Percentiles rank a stretch among this genome's conserved stretches.
These are phyloP conservation scores for Juncus effusus DNA, from an alignment of 176 grass and related monocot species.

Conservation along the genomic window DNA sequence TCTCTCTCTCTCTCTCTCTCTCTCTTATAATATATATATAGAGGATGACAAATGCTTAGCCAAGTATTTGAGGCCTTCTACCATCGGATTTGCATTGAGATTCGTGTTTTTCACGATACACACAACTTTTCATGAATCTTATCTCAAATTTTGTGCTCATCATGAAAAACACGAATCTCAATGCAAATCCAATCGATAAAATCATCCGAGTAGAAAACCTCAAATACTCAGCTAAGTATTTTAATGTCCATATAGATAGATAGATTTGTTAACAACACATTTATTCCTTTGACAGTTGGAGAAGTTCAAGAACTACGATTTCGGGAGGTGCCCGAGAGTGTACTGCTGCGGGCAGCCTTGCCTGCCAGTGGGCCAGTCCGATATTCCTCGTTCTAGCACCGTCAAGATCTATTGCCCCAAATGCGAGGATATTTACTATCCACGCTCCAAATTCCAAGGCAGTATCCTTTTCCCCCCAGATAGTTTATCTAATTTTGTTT, in stretches of 20 bases:
- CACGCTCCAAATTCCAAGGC: constrained; percentile 96
- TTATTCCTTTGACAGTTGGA: constrained; percentile 50
- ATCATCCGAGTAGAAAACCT: too few species aligned
- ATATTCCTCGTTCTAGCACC: constrained; percentile 83
- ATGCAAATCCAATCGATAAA: too few species aligned
- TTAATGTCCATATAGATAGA: too few species aligned
- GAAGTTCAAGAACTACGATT: constrained; percentile 97
- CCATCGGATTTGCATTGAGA: too few species aligned
- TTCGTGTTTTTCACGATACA: too few species aligned
- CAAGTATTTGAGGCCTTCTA: too few species aligned
- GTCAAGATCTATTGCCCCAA: constrained; percentile 98
- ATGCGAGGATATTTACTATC: constrained; percentile 92
- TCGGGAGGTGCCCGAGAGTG: constrained; percentile 92
- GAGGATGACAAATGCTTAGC: too few species aligned
- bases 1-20: constrained; percentile 2
- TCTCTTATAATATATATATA: constrained; percentile 12
- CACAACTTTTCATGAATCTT: too few species aligned
- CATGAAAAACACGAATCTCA: too few species aligned
- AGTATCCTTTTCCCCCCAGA: constrained; percentile 86
- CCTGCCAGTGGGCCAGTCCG: constrained; percentile 88
- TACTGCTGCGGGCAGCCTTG: constrained; percentile 94
- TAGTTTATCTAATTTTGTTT: too few species aligned
- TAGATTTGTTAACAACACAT: not conserved
- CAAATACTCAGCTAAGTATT: too few species aligned
- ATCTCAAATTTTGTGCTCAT: too few species aligned